Evolutionary conservation across 345 rosid genomes (phyloP).

Genomic region (Erodium maritimum): DNA sequence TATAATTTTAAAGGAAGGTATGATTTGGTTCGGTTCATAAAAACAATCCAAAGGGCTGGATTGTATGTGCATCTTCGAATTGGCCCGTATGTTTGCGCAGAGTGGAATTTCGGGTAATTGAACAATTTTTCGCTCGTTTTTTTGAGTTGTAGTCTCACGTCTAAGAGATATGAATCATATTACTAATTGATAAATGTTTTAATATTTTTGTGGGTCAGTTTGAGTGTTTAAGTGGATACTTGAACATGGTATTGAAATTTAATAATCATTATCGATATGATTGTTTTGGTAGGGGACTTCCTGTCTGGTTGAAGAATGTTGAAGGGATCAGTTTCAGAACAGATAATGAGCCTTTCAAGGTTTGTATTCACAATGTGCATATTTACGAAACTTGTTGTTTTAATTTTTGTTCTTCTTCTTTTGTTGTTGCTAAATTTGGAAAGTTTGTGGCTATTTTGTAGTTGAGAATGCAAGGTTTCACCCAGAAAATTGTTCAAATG

Average conservation of each 20-base stretch:
- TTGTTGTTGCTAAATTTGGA: no score
- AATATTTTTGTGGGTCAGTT: no score
- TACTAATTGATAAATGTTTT: no score
- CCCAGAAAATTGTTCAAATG: constrained; percentile 64
- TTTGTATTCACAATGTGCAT: constrained; percentile 8
- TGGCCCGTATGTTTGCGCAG: constrained; percentile 65
- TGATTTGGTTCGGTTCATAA: constrained; percentile 48
- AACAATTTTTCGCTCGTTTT: background rate
- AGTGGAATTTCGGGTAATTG: constrained; percentile 66
- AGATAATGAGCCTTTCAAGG: constrained; percentile 77
- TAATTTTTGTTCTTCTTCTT: no score
- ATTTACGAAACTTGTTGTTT: no score
- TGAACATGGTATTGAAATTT: no score
- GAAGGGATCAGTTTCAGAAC: constrained; percentile 82
- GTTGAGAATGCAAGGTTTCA: constrained; percentile 57
- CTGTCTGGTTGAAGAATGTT: constrained; percentile 82
- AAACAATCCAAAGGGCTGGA: constrained; percentile 40
- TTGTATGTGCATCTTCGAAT: constrained; percentile 56
- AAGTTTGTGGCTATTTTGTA: constrained; percentile 11
- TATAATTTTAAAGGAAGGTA: constrained; percentile 50
- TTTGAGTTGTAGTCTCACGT: background rate
- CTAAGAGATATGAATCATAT: no score
- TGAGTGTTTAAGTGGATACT: no score
- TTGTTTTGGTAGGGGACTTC: constrained; percentile 39
- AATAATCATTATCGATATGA: no score